Evolutionary conservation across 2,329 filamentous ascomycete species (phyloP), one percentile per base, ranked within the genome.

Genomic region (Plenodomus tracheiphilus): DNA sequence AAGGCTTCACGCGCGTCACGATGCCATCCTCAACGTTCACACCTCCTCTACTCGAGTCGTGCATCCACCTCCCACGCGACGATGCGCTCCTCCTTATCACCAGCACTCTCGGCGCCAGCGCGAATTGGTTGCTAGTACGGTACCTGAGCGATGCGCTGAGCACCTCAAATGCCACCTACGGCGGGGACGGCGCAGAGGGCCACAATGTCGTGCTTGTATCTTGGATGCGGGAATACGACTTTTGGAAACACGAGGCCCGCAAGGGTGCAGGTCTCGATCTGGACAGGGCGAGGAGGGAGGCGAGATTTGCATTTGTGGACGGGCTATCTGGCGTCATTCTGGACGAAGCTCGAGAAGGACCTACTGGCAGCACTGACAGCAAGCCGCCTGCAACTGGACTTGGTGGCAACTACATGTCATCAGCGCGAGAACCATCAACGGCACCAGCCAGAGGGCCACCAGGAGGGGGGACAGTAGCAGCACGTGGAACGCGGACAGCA

Each of bases 151-250:
- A 75, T 41, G 74, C 78, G 15, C 65, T 85, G 30, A 61, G 49
- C 48, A 54, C 45, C 20, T 28, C 20, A 6, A 43, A 17, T 28
- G 28, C 28, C 13, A 11, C 28, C 11, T 43, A 39, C 6, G 54
- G 66, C 22, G 64, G 74, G 61, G 65, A 58, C 2, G 63, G 65
- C 54, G 58, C 45, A 25, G 57, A 62, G 15, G 61, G 54, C 5
- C 57, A 58, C 9, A 70, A 69, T 16, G 72, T 97, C 1, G 78
- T 96, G 2, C 77, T 97, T 2, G 85, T 94, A 49, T 95, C 89
- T 75, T 96, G 94, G 73, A 75, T 96, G 73, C 81, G 89, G 51
- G 87, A 93, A 62, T 82, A 81, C 55, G 76, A 81, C 1, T 95
- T 96, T 67, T 97, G 91, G 91, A 85, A 78, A 54, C 82, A 86